Conservation (phyloP, 129 eudicot species). For the Gnaphalium uliginosum region DNA sequence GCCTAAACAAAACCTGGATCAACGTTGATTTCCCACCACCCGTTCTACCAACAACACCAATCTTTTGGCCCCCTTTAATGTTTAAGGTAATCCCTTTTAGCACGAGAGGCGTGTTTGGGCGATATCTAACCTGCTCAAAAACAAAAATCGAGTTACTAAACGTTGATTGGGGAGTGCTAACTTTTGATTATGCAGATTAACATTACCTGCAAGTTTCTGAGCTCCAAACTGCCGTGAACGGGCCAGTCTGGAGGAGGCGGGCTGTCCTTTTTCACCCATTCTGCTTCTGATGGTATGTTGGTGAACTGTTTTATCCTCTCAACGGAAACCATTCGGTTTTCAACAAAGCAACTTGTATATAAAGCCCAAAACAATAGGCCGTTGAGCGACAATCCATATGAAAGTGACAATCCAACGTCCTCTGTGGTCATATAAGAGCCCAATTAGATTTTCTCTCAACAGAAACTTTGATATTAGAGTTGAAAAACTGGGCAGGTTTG, state of each 20-base stretch:
- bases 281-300: constrained; percentile 66
- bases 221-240: constrained; percentile 48
- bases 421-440: constrained; percentile 33
- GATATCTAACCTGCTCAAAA: constrained; percentile 72
- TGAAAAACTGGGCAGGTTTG: not conserved
- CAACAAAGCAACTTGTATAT: constrained; percentile 48
- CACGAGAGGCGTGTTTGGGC: constrained; percentile 76
- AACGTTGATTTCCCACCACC: constrained; percentile 97
- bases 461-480: not conserved
- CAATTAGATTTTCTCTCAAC: constrained; percentile 3
- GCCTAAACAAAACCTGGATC: constrained; percentile 81
- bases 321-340: constrained; percentile 76
- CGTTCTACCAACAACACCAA: constrained; percentile 91
- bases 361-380: constrained; percentile 50
- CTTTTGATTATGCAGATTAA: not conserved
- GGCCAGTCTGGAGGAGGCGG: constrained; percentile 68
- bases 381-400: constrained; percentile 68
- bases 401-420: constrained; percentile 66
- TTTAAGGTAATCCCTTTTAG: constrained; percentile 70
- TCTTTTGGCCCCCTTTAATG: constrained; percentile 80
- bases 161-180: not conserved
- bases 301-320: constrained; percentile 73
- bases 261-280: constrained; percentile 43
- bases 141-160: constrained; percentile 17
- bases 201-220: constrained; percentile 60